Evolutionary conservation across 768 basidiomycete species (phyloP), one percentile per base, ranked within the genome.

Genomic region (Tylopilus balloui): DNA sequence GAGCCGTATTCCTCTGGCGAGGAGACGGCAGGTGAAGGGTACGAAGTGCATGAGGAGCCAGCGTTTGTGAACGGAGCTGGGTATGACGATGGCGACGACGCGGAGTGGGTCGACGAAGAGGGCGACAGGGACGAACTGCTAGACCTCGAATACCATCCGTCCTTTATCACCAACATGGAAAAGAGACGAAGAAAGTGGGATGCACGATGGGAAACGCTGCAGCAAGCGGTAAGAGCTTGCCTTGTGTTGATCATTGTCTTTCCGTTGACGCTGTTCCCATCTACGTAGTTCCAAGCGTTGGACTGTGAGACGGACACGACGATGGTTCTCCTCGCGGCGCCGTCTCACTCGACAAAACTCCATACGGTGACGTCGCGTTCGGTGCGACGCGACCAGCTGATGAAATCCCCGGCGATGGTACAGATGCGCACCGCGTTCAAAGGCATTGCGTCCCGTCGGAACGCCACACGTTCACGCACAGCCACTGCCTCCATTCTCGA

Each of bases 261-360:
- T 11, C 37, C 29, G 28, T 27, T 51, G 48, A 68, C 36, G 19
- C 27, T 15, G 19, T 13, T 29, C 4, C 17, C 5, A 8, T 24
- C 28, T 55, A 15, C 6, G 17, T 28, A 91, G 88, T 85, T 91
- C 74, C 84, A 87, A 69, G 76, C 76, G 27, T 69, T 91, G 25
- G 88, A 90, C 68, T 76, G 86, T 37, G 85, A 89, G 64, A 91
- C 88, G 4, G 88, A 90, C 55, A 75, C 87, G 10, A 89, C 86
- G 0, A 76, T 91, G 71, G 67, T 90, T 21, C 68, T 91, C 0
- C 69, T 91, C 21, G 87, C 87, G 4, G 78, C 87, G 0, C 88
- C 88, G 0, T 80, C 86, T 2, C 87, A 90, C 60, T 74, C 81
- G 12, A 80, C 78, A 14, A 85, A 84, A 56, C 60, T 86, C 6